These are phyloP conservation scores for Metschnikowia borealis DNA, from an alignment of 805 yeast species.

Conservation along the genomic window DNA sequence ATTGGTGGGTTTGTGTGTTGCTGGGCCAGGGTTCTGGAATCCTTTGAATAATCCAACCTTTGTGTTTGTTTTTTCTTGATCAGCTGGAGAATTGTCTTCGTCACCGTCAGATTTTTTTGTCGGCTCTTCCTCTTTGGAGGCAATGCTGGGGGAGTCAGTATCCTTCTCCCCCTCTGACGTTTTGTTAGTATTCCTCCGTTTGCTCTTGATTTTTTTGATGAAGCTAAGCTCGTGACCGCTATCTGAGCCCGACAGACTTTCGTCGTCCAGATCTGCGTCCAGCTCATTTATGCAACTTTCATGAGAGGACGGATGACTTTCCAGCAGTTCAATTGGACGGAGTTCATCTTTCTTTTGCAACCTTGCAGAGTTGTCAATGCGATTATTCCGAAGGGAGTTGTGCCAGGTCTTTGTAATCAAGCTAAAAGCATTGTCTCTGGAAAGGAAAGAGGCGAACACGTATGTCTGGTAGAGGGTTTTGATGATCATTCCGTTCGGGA, in stretches of 20 bases:
- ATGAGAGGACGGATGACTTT: slow-evolving; percentile 1
- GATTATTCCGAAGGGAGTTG: slow-evolving; percentile 28
- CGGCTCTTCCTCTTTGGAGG: not conserved
- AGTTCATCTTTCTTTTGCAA: not conserved
- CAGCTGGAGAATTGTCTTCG: not conserved
- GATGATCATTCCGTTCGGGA: slow-evolving; percentile 66
- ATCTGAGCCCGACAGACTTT: slow-evolving; percentile 14
- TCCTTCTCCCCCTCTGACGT: slow-evolving; percentile 1
- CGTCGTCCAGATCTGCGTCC: slow-evolving; percentile 20
- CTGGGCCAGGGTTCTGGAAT: slow-evolving; percentile 57
- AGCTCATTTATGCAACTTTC: slow-evolving; percentile 14
- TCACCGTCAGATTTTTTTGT: not conserved
- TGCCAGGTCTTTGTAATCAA: slow-evolving; percentile 62
- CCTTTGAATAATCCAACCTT: slow-evolving; percentile 9
- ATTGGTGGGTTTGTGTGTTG: slow-evolving; percentile 54
- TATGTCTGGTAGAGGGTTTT: slow-evolving; percentile 60
- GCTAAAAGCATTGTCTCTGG: slow-evolving; percentile 52
- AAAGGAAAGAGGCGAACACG: slow-evolving; percentile 60
- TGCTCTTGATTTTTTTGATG: slow-evolving; percentile 9
- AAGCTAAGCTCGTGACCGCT: slow-evolving; percentile 19
- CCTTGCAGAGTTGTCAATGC: slow-evolving; percentile 5
- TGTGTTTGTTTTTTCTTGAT: not conserved
- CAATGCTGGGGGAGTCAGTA: not conserved
- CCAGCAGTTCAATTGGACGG: not conserved
- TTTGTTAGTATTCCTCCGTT: not conserved